Evolutionary conservation across 345 rosid species (phyloP).

Genomic region (Jatropha curcas): DNA sequence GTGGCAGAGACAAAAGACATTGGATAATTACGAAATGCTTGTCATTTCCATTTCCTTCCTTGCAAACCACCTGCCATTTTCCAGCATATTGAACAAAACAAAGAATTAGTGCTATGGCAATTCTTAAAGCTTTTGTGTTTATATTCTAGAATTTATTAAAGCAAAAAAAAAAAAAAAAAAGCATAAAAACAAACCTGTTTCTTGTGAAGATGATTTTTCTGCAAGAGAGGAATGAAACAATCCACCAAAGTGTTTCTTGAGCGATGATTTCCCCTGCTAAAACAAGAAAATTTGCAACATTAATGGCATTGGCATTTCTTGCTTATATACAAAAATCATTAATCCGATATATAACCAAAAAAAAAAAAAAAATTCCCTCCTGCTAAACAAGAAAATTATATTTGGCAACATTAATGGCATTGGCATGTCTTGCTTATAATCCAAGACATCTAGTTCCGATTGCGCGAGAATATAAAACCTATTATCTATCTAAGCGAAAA

Average conservation of each 20-base stretch:
- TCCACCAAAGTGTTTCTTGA: slow-evolving; percentile 43
- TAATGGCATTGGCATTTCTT: slow-evolving; percentile 4
- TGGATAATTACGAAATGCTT: slow-evolving; percentile 17
- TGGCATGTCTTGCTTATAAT: too few species aligned
- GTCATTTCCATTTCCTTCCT: slow-evolving; percentile 49
- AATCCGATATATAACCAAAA: not conserved
- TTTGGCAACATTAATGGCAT: too few species aligned
- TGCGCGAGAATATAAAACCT: too few species aligned
- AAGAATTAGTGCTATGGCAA: slow-evolving; percentile 14
- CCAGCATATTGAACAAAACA: not conserved
- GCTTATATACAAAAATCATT: not conserved
- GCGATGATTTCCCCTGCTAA: slow-evolving; percentile 46
- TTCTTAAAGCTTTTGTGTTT: not conserved
- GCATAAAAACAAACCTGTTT: slow-evolving; percentile 28
- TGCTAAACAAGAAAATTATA: too few species aligned
- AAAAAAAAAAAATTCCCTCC: too few species aligned
- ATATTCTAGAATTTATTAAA: not conserved
- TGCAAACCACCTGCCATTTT: slow-evolving; percentile 45
- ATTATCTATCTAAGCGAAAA: too few species aligned
- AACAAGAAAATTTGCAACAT: not conserved
- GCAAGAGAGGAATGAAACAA: slow-evolving; percentile 42
- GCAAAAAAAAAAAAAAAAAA: too few species aligned
- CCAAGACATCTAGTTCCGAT: too few species aligned
- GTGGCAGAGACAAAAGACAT: slow-evolving; percentile 27
- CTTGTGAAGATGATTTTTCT: slow-evolving; percentile 40